Evolutionary conservation across 2,329 filamentous ascomycete genomes (phyloP).

Genomic region (Beauveria sp.): DNA sequence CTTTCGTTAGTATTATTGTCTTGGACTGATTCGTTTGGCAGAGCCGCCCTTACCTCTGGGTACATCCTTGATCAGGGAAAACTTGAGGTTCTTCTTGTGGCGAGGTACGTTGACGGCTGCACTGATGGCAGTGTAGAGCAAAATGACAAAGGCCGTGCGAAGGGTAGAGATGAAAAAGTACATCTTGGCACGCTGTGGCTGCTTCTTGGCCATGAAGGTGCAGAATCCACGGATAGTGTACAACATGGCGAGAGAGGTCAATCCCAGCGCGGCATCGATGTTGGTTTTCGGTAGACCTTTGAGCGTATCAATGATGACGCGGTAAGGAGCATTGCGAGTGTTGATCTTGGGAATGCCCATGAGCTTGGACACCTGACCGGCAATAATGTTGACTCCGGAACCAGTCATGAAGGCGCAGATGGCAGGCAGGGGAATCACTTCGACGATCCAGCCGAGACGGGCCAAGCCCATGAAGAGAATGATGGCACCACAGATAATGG

Average conservation of each 20-base stretch:
- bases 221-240: slow-evolving; percentile 59
- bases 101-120: slow-evolving; percentile 57
- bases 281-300: slow-evolving; percentile 39
- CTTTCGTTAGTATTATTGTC: not conserved
- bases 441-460: slow-evolving; percentile 47
- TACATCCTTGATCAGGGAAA: slow-evolving; percentile 60
- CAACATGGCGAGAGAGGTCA: slow-evolving; percentile 60
- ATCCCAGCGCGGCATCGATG: slow-evolving; percentile 66
- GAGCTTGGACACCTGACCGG: slow-evolving; percentile 42
- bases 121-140: slow-evolving; percentile 73
- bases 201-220: slow-evolving; percentile 55
- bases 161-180: slow-evolving; percentile 76
- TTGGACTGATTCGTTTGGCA: not conserved
- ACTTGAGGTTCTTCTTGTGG: slow-evolving; percentile 45
- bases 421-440: slow-evolving; percentile 45
- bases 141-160: slow-evolving; percentile 71
- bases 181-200: slow-evolving; percentile 57
- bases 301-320: slow-evolving; percentile 44
- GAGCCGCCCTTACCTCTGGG: slow-evolving; percentile 49
- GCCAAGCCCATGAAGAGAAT: slow-evolving; percentile 41
- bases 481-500: slow-evolving; percentile 40
- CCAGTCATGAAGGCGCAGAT: slow-evolving; percentile 50
- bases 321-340: slow-evolving; percentile 40
- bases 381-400: slow-evolving; percentile 42
- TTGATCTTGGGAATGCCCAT: slow-evolving; percentile 44